These are phyloP conservation scores for Synchytrium microbalum DNA, from an alignment of 371 early-diverging fungal species.

Conservation along the genomic window DNA sequence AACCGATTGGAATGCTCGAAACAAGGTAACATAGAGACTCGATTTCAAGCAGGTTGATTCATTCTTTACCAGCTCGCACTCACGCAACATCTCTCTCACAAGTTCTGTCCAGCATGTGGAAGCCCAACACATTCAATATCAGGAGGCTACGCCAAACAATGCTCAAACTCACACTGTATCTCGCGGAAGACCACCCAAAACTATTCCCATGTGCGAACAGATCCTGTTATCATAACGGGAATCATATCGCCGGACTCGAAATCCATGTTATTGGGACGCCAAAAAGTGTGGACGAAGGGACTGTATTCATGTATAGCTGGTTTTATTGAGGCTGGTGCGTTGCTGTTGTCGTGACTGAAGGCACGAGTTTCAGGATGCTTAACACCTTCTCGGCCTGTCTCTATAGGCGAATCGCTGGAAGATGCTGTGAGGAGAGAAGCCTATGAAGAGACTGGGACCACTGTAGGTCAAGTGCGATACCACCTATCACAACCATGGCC, in stretches of 20 bases:
- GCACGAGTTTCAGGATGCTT: slow-evolving; percentile 39
- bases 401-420: slow-evolving; percentile 15
- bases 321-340: slow-evolving; percentile 78
- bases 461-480: slow-evolving; percentile 59
- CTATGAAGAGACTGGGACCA: slow-evolving; percentile 67
- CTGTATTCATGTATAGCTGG: slow-evolving; percentile 48
- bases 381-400: background rate
- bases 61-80: background rate
- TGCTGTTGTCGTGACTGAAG: no score
- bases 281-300: no score
- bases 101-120: slow-evolving; percentile 69
- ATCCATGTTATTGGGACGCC: slow-evolving; percentile 57
- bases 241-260: slow-evolving; percentile 57
- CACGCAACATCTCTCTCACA: background rate
- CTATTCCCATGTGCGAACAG: slow-evolving; percentile 49
- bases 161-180: slow-evolving; percentile 42
- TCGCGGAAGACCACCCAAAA: slow-evolving; percentile 63
- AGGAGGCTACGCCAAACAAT: slow-evolving; percentile 65
- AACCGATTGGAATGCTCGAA: slow-evolving; percentile 72
- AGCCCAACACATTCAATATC: slow-evolving; percentile 42
- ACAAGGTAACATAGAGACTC: slow-evolving; percentile 19
- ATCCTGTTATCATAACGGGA: slow-evolving; percentile 72
- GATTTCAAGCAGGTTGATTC: background rate
- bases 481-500: slow-evolving; percentile 81
- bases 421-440: slow-evolving; percentile 74